Base-by-base conservation (phyloP, 2,329 filamentous ascomycete species). In the Hansfordia pulvinata region DNA sequence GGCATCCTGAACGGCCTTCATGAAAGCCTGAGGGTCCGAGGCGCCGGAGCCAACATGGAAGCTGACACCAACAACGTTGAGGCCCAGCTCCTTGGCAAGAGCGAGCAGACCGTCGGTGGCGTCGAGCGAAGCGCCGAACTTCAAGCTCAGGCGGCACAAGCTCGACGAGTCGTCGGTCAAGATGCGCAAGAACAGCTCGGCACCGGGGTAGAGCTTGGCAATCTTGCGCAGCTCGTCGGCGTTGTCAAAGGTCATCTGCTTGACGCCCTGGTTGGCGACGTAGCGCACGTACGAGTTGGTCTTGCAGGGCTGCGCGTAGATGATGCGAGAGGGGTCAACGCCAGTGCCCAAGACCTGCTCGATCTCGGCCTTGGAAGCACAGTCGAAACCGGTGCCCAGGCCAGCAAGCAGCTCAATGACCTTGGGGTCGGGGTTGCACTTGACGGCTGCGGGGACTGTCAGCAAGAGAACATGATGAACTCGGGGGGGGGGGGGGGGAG, bases 181-280 rank as follows among this genome's bases (percentile, higher is more conserved):
- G 58, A 98, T 98, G 44, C 90, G 86, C 34, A 98, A 66, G 55
- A 80, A 93, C 21, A 98, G 74, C 60, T 94, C 83, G 16, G 90
- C 90, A 25, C 73, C 74, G 3, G 90, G 88, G 48, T 71, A 94
- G 42, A 90, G 71, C 54, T 84, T 80, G 56, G 92, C 90, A 54
- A 93, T 88, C 69, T 98, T 98, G 71, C 88, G 84, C 27, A 98
- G 71, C 66, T 98, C 90, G 53, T 98, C 90, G 50, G 80, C 74
- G 44, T 98, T 98, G 69, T 98, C 90, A 50, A 98, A 96, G 3
- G 90, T 98, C 88, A 98, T 96, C 65, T 93, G 83, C 61, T 81
- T 88, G 50, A 98, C 90, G 40, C 79, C 80, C 39, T 76, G 65
- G 49, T 74, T 69, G 46, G 80, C 75, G 37, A 92, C 90, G 47